Base-by-base conservation (phyloP, 2,329 filamentous ascomycete genomes). In the Metarhizium robertsii region DNA sequence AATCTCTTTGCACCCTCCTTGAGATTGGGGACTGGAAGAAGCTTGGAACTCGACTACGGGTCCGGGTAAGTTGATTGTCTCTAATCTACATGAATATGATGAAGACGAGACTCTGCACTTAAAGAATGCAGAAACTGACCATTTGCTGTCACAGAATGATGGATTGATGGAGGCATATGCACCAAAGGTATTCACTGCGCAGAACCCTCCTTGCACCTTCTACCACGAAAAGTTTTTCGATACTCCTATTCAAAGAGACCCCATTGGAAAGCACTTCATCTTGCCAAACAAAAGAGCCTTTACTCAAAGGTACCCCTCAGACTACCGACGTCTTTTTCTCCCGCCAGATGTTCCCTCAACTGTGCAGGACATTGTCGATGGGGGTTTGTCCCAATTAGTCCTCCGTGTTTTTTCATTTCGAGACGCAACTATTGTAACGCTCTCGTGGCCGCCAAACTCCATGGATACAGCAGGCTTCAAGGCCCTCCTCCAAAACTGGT, bases 1-100 rank as follows among this genome's bases (percentile, higher is more conserved):
- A 52, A 11, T 53, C 53, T 20, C 43, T 58, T 16, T 55, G 53
- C 34, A 25, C n/a, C 1, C 47, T 58, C 16, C 52, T 58, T 25
- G 51, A 58, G 52, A 55, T 49, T 42, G 56, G 56, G 5, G 53
- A 58, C 29, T 58, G 56, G 56, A 58, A 49, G 36, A 58, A 58
- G 47, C 51, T 58, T 7, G 53, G 50, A 6, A 14, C 50, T 40
- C 56, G 56, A 18, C 51, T 58, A 29, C 36, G 56, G 25, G 48
- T 55, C 36, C 20, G 40, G 47, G 56, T 55, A 53, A 48, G 53
- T 53, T 30, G 10, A 40, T 6, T 14, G 38, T 40, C 11, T 16
- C 13, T 6, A 16, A 16, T 40, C 5, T 2, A 13, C 14, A 40
- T 40, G 38, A 40, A 40, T 7, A 40, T 16, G 38, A 16, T 13